A percentile compares a stretch with the other conserved stretches of the same genome.
Conservation (phyloP, 108 stramenopile genomes). For the Skeletonema grethae region DNA sequence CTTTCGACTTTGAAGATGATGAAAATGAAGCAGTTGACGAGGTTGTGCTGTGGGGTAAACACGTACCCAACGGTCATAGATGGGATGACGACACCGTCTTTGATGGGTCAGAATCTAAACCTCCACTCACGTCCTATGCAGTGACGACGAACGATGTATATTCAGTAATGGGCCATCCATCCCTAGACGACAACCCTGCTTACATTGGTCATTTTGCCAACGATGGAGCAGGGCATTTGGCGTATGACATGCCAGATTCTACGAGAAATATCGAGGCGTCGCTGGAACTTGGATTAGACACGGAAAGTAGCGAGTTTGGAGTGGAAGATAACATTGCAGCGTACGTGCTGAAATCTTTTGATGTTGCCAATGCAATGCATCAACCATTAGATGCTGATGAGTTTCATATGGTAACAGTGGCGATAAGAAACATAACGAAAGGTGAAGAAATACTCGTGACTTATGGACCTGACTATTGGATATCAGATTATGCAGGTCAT, state of each 20-base stretch:
- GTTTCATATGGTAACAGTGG: slow-evolving; percentile 39
- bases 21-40: slow-evolving; percentile 23
- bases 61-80: slow-evolving; percentile 9
- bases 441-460: slow-evolving; percentile 51
- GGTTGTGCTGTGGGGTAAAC: slow-evolving; percentile 32
- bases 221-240: slow-evolving; percentile 44
- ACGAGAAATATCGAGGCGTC: slow-evolving; percentile 7
- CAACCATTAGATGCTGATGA: slow-evolving; percentile 21
- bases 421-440: slow-evolving; percentile 30
- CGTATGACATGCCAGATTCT: background rate
- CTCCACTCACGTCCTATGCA: slow-evolving; percentile 34
- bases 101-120: slow-evolving; percentile 14
- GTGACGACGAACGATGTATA: slow-evolving; percentile 21
- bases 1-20: slow-evolving; percentile 18
- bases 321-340: slow-evolving; percentile 26
- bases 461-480: slow-evolving; percentile 9
- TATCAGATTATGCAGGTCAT: no score
- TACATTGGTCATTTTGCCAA: slow-evolving; percentile 51
- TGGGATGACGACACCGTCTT: slow-evolving; percentile 30
- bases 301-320: slow-evolving; percentile 3
- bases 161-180: slow-evolving; percentile 41
- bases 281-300: slow-evolving; percentile 21
- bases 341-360: slow-evolving; percentile 30
- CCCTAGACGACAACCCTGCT: slow-evolving; percentile 34
- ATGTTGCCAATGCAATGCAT: slow-evolving; percentile 40